phyloP scores from a whole-genome alignment of 306 rosid species.

The Cicer chorassanicum region DNA sequence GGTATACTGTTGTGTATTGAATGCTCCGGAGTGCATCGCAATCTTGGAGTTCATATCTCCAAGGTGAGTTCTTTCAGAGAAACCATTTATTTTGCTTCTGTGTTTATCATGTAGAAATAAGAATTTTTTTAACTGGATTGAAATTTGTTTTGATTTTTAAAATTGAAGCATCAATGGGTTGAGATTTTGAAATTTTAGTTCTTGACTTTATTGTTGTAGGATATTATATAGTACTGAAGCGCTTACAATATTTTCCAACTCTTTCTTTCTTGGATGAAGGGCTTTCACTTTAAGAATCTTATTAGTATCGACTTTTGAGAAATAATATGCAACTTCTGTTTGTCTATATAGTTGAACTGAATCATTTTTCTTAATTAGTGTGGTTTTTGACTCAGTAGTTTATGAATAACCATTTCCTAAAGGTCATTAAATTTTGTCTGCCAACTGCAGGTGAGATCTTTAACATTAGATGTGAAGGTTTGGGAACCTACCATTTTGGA shows the following conservation, averaged over 20 bases:
- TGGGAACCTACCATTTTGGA: conserved; percentile 92
- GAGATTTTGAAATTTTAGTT: conserved; percentile 30
- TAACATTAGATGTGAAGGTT: conserved; percentile 84
- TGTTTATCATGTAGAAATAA: conserved; percentile 4
- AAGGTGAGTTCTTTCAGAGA: conserved; percentile 62
- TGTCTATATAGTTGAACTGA: conserved; percentile 8
- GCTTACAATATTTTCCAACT: conserved; percentile 34
- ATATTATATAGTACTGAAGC: conserved; percentile 19
- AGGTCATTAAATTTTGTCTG: conserved; percentile 41
- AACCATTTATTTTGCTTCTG: conserved; percentile 14
- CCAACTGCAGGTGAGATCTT: conserved; percentile 89
- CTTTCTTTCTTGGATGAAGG: background rate
- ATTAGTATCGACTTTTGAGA: conserved; percentile 20
- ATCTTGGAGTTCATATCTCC: conserved; percentile 97
- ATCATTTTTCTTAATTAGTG: conserved; percentile 17
- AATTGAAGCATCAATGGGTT: conserved; percentile 28
- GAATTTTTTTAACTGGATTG: conserved; percentile 8
- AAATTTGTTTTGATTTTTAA: conserved; percentile 25
- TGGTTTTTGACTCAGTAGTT: conserved; percentile 22
- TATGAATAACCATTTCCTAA: conserved; percentile 16
- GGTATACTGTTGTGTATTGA: conserved; percentile 91
- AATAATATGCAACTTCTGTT: conserved; percentile 19
- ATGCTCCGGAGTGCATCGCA: conserved; percentile 97
- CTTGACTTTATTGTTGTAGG: conserved; percentile 16
- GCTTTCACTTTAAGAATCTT: conserved; percentile 23